Evolutionary conservation across 768 basidiomycete species (phyloP).

Genomic region (Mycena floridula): DNA sequence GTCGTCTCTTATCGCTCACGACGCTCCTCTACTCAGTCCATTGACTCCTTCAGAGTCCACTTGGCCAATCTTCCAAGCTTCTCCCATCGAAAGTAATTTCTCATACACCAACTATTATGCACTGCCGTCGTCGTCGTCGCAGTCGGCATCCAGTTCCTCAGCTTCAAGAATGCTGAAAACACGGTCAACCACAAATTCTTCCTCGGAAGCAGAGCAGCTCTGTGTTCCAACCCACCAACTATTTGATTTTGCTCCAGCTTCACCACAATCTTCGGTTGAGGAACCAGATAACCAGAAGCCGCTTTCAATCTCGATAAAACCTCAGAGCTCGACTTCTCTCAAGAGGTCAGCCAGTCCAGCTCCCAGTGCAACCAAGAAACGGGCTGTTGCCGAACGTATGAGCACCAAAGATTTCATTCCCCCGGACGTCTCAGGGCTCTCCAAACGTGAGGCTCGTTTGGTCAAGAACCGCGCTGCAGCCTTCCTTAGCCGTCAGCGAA

Average conservation of each 20-base stretch:
- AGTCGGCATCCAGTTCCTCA: too few relatives aligned
- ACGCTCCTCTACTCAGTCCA: conserved; percentile 57
- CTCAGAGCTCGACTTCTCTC: conserved; percentile 18
- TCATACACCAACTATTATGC: conserved; percentile 43
- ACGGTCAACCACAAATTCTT: conserved; percentile 15
- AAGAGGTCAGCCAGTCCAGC: conserved; percentile 44
- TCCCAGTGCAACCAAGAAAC: conserved; percentile 33
- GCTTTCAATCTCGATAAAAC: conserved; percentile 27
- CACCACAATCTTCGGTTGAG: conserved; percentile 20
- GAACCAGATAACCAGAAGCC: conserved; percentile 23
- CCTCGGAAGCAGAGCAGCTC: conserved; percentile 41
- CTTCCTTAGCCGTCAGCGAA: conserved; percentile 85
- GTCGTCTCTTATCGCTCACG: conserved; percentile 53
- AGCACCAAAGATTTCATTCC: conserved; percentile 80
- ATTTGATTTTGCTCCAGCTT: conserved; percentile 46
- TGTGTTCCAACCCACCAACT: conserved; percentile 68
- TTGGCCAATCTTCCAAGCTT: conserved; percentile 15
- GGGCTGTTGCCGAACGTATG: conserved; percentile 43
- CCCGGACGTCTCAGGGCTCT: conserved; percentile 82
- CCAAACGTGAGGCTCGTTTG: conserved; percentile 85
- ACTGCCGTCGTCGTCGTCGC: conserved; percentile 44
- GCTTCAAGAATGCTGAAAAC: neutral
- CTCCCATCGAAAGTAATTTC: conserved; percentile 28
- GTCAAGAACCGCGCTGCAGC: conserved; percentile 92
- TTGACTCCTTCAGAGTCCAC: too few relatives aligned